Conservation (phyloP, 2,329 filamentous ascomycete genomes). For the Magnaporthiopsis incrustans region DNA sequence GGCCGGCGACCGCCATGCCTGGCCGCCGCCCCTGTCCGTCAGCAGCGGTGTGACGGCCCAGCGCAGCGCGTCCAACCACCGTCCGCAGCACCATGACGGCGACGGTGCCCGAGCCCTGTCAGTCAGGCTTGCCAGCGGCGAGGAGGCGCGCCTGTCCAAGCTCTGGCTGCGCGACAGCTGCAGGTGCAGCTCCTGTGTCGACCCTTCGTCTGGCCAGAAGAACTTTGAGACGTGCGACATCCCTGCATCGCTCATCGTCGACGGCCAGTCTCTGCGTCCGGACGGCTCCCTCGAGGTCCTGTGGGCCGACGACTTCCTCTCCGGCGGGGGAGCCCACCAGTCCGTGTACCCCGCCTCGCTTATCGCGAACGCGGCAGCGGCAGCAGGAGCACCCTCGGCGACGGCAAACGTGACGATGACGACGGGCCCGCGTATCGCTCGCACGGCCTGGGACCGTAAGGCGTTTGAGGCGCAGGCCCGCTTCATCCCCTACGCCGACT, state of each 20-base stretch:
- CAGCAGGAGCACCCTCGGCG: slow-evolving; percentile 23
- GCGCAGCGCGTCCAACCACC: not conserved
- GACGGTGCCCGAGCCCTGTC: not conserved
- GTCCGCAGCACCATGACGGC: not conserved
- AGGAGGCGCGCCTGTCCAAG: slow-evolving; percentile 7
- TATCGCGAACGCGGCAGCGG: slow-evolving; percentile 10
- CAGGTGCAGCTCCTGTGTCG: slow-evolving; percentile 46
- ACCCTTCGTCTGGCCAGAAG: slow-evolving; percentile 54
- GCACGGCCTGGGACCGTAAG: slow-evolving; percentile 31
- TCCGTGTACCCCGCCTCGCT: slow-evolving; percentile 9
- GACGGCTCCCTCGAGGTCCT: slow-evolving; percentile 7
- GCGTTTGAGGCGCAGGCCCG: slow-evolving; percentile 32
- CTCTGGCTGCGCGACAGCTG: slow-evolving; percentile 49
- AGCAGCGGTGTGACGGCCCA: not conserved
- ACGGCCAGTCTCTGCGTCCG: not conserved
- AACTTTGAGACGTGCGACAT: slow-evolving; percentile 59
- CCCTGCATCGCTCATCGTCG: slow-evolving; percentile 23
- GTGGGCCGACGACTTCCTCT: slow-evolving; percentile 8
- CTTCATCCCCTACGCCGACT: slow-evolving; percentile 58
- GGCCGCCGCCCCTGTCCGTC: not conserved
- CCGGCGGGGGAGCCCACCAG: slow-evolving; percentile 5
- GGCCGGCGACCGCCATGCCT: not conserved
- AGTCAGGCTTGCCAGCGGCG: not conserved
- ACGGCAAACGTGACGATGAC: too few relatives aligned
- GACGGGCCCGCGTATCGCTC: slow-evolving; percentile 16